Percentiles rank a stretch among this genome's conserved stretches.
Conservation (phyloP, 129 eudicot genomes). For the Artemisia annua region DNA sequence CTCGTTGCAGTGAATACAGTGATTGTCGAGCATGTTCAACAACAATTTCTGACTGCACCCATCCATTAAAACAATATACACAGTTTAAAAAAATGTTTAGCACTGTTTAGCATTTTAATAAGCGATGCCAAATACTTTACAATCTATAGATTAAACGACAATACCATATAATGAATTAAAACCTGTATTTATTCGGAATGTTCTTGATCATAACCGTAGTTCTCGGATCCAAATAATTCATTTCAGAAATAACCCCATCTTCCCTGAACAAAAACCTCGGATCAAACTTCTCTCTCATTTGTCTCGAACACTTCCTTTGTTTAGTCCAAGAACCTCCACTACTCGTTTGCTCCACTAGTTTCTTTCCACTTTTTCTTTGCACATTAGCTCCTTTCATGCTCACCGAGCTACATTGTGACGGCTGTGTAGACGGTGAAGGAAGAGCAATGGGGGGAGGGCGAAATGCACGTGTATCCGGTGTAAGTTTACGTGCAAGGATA, state of each 20-base stretch:
- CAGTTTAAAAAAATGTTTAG: too few relatives aligned
- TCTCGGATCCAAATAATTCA: conserved; percentile 63
- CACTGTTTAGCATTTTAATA: too few relatives aligned
- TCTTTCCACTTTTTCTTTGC: conserved; percentile 17
- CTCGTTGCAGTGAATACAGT: conserved; percentile 91
- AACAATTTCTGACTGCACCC: conserved; percentile 75
- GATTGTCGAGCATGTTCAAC: conserved; percentile 97
- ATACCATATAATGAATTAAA: not conserved
- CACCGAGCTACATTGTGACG: not conserved
- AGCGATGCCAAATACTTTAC: too few relatives aligned
- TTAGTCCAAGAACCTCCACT: conserved; percentile 24
- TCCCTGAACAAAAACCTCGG: conserved; percentile 75
- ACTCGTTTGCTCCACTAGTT: conserved; percentile 14
- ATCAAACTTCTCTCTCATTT: conserved; percentile 40
- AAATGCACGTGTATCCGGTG: conserved; percentile 5
- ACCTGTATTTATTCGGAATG: conserved; percentile 99
- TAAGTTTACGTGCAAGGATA: conserved; percentile 8
- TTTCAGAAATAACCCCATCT: conserved; percentile 51
- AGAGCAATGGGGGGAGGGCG: conserved; percentile 18
- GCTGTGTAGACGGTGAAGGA: conserved; percentile 7
- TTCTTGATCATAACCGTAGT: conserved; percentile 97
- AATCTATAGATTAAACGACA: not conserved
- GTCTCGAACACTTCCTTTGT: conserved; percentile 46
- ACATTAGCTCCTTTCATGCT: too few relatives aligned
- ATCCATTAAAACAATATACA: not conserved